Evolutionary conservation across 139 green algal species (phyloP).

Genomic region (Nannochloris sp.): DNA sequence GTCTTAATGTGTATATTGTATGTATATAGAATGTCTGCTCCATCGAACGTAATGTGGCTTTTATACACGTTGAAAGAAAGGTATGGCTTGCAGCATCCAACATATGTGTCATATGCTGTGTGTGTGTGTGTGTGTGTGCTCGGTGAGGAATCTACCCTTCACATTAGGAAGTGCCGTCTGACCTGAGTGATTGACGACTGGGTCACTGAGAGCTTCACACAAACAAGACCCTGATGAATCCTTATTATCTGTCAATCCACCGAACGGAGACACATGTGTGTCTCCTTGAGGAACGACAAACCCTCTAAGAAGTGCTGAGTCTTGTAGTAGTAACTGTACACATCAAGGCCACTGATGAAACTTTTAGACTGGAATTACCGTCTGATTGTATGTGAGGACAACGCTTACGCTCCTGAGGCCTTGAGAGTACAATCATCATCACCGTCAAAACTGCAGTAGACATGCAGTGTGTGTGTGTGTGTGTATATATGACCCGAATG

Average conservation of each 20-base stretch:
- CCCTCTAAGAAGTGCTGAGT: slow-evolving; percentile 43
- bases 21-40: too few species aligned
- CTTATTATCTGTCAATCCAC: slow-evolving; percentile 36
- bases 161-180: slow-evolving; percentile 40
- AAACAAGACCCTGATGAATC: slow-evolving; percentile 22
- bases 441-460: too few species aligned
- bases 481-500: too few species aligned
- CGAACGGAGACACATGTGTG: slow-evolving; percentile 7
- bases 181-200: slow-evolving; percentile 38
- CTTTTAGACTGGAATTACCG: slow-evolving; percentile 35
- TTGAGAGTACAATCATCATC: background rate
- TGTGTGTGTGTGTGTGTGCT: slow-evolving; percentile 6
- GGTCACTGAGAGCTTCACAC: background rate
- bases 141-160: slow-evolving; percentile 23
- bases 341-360: slow-evolving; percentile 9
- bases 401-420: slow-evolving; percentile 1
- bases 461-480: too few species aligned
- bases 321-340: slow-evolving; percentile 3
- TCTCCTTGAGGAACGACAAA: slow-evolving; percentile 19
- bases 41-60: too few species aligned
- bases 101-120: background rate
- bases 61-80: background rate
- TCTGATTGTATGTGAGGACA: slow-evolving; percentile 28
- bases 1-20: too few species aligned
- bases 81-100: background rate